phyloP scores from a whole-genome alignment of 768 basidiomycete species.

The Sutorius australiensis region DNA sequence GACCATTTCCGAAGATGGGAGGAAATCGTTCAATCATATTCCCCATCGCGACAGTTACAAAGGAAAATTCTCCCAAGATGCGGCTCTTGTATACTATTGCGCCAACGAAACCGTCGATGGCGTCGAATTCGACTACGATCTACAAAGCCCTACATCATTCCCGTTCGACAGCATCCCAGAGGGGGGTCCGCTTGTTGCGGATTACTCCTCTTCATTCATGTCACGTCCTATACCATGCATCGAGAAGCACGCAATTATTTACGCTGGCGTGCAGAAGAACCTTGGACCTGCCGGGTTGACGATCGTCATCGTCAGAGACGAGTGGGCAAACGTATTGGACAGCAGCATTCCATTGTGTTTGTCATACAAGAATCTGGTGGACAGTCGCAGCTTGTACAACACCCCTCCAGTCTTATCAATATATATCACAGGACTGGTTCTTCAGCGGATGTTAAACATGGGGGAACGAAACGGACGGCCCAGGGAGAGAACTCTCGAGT shows the following conservation, averaged over 20 bases:
- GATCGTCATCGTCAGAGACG: slow-evolving; percentile 90
- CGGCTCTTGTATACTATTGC: slow-evolving; percentile 95
- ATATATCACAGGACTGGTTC: slow-evolving; percentile 85
- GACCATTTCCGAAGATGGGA: slow-evolving; percentile 50
- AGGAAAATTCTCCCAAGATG: slow-evolving; percentile 61
- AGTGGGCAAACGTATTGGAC: slow-evolving; percentile 64
- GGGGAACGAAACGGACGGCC: slow-evolving; percentile 13
- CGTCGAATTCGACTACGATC: slow-evolving; percentile 72
- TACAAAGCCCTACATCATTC: slow-evolving; percentile 60
- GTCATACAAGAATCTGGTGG: slow-evolving; percentile 79
- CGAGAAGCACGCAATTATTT: slow-evolving; percentile 89
- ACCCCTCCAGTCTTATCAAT: slow-evolving; percentile 91
- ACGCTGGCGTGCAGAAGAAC: slow-evolving; percentile 98
- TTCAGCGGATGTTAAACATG: slow-evolving; percentile 56
- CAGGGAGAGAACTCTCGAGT: slow-evolving; percentile 57
- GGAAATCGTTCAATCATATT: slow-evolving; percentile 73
- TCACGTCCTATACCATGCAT: slow-evolving; percentile 86
- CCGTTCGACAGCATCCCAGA: slow-evolving; percentile 73
- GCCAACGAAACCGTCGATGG: slow-evolving; percentile 99
- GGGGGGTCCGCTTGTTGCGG: slow-evolving; percentile 78
- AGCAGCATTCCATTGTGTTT: slow-evolving; percentile 80
- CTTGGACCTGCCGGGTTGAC: slow-evolving; percentile 92
- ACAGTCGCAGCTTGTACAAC: slow-evolving; percentile 79
- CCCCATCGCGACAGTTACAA: slow-evolving; percentile 69
- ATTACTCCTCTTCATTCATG: slow-evolving; percentile 97